Percentiles rank a stretch among this genome's conserved stretches.
Conservation (phyloP, 345 rosid genomes). For the Dipteronia dyeriana region DNA sequence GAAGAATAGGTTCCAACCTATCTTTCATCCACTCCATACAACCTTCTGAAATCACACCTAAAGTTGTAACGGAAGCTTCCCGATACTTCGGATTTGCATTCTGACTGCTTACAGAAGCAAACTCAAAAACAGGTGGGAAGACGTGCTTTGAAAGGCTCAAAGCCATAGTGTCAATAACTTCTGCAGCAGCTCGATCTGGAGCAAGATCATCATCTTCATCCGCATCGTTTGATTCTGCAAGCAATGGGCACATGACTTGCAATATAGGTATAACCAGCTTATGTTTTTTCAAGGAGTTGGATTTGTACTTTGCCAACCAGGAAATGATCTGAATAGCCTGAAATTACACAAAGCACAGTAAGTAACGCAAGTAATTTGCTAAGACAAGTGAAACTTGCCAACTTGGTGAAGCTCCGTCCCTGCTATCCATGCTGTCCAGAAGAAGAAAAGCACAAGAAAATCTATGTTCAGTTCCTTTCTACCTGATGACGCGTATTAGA, state of each 20-base stretch:
- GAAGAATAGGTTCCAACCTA: slow-evolving; percentile 82
- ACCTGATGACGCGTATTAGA: slow-evolving; percentile 96
- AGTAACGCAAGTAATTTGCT: slow-evolving; percentile 14
- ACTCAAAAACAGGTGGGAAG: slow-evolving; percentile 74
- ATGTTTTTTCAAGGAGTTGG: slow-evolving; percentile 79
- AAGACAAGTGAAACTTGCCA: background rate
- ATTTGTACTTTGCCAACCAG: slow-evolving; percentile 96
- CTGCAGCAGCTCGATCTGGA: slow-evolving; percentile 99
- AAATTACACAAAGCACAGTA: slow-evolving; percentile 28
- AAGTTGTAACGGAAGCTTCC: slow-evolving; percentile 93
- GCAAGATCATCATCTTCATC: slow-evolving; percentile 98
- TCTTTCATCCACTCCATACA: slow-evolving; percentile 83
- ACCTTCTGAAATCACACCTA: slow-evolving; percentile 96
- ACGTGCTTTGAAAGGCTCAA: slow-evolving; percentile 90
- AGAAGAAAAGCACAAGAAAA: slow-evolving; percentile 6
- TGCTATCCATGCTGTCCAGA: background rate
- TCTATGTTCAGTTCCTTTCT: slow-evolving; percentile 17
- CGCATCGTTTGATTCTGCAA: slow-evolving; percentile 72
- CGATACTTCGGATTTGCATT: slow-evolving; percentile 75
- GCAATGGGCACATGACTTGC: slow-evolving; percentile 98
- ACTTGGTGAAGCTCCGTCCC: slow-evolving; percentile 4
- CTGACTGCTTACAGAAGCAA: slow-evolving; percentile 79
- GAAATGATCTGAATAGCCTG: slow-evolving; percentile 99
- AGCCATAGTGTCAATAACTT: slow-evolving; percentile 98
- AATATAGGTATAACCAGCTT: slow-evolving; percentile 78